Evolutionary conservation across 2,329 filamentous ascomycete genomes (phyloP), one percentile per base, ranked within the genome.

Genomic region (Colletotrichum sp.): DNA sequence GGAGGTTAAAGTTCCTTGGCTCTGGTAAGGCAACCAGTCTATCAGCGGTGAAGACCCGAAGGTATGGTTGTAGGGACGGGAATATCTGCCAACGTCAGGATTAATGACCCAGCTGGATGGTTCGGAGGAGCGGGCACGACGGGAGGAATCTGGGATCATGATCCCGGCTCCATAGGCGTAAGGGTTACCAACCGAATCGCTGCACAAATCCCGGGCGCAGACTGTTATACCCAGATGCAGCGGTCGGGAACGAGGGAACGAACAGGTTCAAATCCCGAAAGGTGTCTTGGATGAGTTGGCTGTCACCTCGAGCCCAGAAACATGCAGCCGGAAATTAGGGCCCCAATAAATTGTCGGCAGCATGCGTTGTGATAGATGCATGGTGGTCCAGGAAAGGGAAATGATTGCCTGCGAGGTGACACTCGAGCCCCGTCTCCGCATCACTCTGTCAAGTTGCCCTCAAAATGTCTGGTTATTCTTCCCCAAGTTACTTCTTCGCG

Each of bases 51-150:
- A 36, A 52, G 21, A n/a, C 65, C 32, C 36, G 18, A 60, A 69
- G 28, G 8, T 15, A 57, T 24, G 60, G 55, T 26, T 39, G 24
- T 8, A 30, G 18, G 44, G 21, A 15, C 18, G 28, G 28, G 34
- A 34, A 26, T 26, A 12, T 67, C 36, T 64, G 57, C 28, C 32
- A 64, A 57, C 34, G n/a, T 32, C 21, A 64, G 26, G 28, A 21
- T 65, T 21, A 18, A 63, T 24, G 62, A 67, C 64, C 73, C 69
- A 73, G 32, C 73, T 57, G 69, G 32, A 57, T 49, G 73, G 73
- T 76, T 68, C 44, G 63, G 69, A 73, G 73, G 57, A 49, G 64
- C 63, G 63, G 63, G 69, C 70, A 44, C 18, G 32, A 68, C 63
- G 69, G 69, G 73, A 30, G 55, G 57, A 49, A 30, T 18, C 16